Evolutionary conservation across 768 basidiomycete genomes (phyloP).

Genomic region (Agaricus blazei): DNA sequence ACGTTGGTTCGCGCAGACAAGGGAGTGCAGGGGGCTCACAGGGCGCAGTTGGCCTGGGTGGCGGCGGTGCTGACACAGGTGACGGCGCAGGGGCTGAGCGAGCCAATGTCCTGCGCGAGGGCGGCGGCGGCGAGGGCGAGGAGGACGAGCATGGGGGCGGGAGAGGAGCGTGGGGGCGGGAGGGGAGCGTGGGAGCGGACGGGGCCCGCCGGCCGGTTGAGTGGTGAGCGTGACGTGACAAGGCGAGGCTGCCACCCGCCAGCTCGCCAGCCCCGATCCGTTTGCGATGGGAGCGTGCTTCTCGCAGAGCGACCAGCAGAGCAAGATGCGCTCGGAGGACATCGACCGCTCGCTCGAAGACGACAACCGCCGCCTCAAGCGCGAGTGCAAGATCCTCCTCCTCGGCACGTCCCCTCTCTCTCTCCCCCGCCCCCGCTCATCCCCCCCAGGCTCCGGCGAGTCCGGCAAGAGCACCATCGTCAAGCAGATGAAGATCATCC

Average conservation of each 20-base stretch:
- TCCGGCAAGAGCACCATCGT: constrained; percentile 95
- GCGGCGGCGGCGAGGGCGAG: too few species aligned
- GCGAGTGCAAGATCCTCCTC: constrained; percentile 89
- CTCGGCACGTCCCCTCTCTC: constrained; percentile 54
- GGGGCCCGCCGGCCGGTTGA: too few species aligned
- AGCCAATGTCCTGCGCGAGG: too few species aligned
- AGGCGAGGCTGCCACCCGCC: too few species aligned
- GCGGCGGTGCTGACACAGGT: too few species aligned
- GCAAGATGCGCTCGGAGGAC: constrained; percentile 58
- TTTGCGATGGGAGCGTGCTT: constrained; percentile 65
- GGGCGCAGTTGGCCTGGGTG: too few species aligned
- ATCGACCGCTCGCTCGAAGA: constrained; percentile 87
- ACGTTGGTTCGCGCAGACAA: not conserved
- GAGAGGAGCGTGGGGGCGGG: too few species aligned
- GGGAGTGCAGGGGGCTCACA: not conserved
- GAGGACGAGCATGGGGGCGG: too few species aligned
- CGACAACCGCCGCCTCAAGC: constrained; percentile 73
- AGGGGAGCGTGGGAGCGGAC: too few species aligned
- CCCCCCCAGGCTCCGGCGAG: constrained; percentile 77
- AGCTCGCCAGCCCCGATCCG: constrained; percentile 5
- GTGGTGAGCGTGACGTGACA: too few species aligned
- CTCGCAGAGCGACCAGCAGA: constrained; percentile 51
- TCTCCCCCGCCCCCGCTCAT: not conserved
- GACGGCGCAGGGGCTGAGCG: too few species aligned
- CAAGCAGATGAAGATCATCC: constrained; percentile 99